Evolutionary conservation across 2,329 filamentous ascomycete genomes (phyloP).

Genomic region (Alternaria longipes): DNA sequence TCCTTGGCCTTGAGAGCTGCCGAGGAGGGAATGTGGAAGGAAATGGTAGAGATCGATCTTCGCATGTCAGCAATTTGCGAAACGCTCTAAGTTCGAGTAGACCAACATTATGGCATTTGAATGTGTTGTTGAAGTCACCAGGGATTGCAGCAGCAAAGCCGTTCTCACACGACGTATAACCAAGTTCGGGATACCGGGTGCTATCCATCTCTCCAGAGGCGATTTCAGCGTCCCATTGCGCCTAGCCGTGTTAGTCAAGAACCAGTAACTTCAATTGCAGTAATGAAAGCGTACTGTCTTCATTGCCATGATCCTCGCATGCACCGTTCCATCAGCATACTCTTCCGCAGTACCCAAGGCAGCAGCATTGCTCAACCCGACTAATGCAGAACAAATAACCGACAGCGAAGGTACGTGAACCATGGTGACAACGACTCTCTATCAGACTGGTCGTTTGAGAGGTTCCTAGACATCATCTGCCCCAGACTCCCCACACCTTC

Average conservation of each 20-base stretch:
- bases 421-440: constrained; percentile 17
- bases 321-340: constrained; percentile 48
- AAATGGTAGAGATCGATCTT: constrained; percentile 65
- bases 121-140: constrained; percentile 47
- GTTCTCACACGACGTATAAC: constrained; percentile 42
- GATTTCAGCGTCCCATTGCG: constrained; percentile 38
- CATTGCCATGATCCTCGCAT: constrained; percentile 46
- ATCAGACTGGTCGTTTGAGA: background rate
- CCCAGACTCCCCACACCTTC: background rate
- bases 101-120: constrained; percentile 49
- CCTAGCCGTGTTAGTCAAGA: constrained; percentile 21
- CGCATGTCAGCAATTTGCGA: constrained; percentile 12
- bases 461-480: background rate
- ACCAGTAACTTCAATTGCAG: background rate
- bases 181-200: constrained; percentile 39
- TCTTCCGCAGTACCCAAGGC: constrained; percentile 39
- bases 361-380: constrained; percentile 33
- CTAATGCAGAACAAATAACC: constrained; percentile 27
- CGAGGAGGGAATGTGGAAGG: constrained; percentile 61
- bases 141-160: constrained; percentile 47
- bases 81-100: background rate
- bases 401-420: constrained; percentile 23
- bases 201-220: constrained; percentile 41
- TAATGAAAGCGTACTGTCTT: constrained; percentile 34
- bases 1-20: constrained; percentile 53